Evolutionary conservation across 305 asterid species (phyloP), one percentile per base, ranked within the genome.

Genomic region (Coffea humblotiana): DNA sequence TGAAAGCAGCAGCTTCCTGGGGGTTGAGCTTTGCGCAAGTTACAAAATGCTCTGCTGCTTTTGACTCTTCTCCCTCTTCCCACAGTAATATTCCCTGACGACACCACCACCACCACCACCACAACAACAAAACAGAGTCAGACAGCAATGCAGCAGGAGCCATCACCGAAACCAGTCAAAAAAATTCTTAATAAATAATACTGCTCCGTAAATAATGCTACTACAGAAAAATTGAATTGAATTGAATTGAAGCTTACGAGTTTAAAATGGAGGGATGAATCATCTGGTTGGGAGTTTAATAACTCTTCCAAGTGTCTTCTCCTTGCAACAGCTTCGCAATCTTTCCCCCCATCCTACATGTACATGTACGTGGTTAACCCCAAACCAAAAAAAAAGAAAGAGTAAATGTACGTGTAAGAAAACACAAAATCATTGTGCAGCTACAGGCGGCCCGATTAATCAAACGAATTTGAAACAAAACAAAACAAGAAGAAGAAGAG

Each of bases 1-100:
- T 90, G 84, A 96, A 96, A 52, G 97, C 92, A 78, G 80, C 89
- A 67, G 85, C 96, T 73, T 96, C 90, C 79, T 89, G 92, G 48
- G 99, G 98, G 83, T 94, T 88, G 51, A 92, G 89, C 83, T 92
- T 96, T 51, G 89, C 98, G 0, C 97, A 92, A 27, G 81, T 51
- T 85, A 96, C 88, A 37, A 96, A 92, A 81, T 92, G 97, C 88
- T 96, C 97, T 79, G 89, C 97, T 27, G 98, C 94, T 83, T 89
- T 88, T 71, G 78, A 58, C 56, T 88, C 90, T 52, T 88, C 96
- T 77, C 92, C 96, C 79, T 83, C 87, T 69, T 88, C 91, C 99
- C 98, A 96, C 74, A 96, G 80, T 71, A 90, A 80, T 73, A 88
- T 88, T 25, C 97, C 99, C 97, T 94, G 80, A 60, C 49, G 3